Conservation (phyloP, 2,329 filamentous ascomycete species). For the Sporothrix humicola region DNA sequence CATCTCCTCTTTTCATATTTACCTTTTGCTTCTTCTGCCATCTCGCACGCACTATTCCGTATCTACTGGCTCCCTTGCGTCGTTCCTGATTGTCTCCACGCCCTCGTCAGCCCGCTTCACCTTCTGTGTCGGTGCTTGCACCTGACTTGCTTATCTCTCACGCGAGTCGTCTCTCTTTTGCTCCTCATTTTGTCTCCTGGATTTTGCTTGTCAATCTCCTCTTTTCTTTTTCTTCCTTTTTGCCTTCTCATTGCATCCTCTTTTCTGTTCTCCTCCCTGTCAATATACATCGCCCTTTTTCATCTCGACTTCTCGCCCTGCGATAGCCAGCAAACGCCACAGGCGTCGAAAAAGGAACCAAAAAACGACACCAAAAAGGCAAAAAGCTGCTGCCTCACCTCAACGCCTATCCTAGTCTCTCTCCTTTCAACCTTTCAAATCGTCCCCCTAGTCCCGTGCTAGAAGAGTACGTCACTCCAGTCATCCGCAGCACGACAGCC, state of each 20-base stretch:
- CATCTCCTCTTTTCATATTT: no score
- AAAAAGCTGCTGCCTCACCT: conserved; percentile 26
- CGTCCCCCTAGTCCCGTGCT: conserved; percentile 19
- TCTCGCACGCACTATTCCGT: not conserved
- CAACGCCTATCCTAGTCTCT: not conserved
- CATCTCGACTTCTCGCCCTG: conserved; percentile 11
- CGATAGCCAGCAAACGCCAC: conserved; percentile 16
- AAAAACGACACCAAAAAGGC: conserved; percentile 4
- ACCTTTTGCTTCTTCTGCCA: not conserved
- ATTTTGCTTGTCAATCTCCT: conserved; percentile 6
- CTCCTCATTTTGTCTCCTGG: not conserved
- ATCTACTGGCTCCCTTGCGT: conserved; percentile 17
- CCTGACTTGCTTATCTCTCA: conserved; percentile 26
- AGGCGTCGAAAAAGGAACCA: not conserved
- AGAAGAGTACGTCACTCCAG: conserved; percentile 26
- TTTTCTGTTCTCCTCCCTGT: conserved; percentile 5
- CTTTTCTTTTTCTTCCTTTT: not conserved
- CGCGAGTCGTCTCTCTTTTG: conserved; percentile 8
- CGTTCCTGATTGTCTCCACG: conserved; percentile 24
- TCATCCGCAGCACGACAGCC: conserved; percentile 26
- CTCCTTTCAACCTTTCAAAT: not conserved
- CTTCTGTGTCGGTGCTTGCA: conserved; percentile 3
- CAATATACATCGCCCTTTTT: not conserved
- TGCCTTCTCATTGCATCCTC: not conserved
- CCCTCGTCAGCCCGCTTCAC: conserved; percentile 8